A percentile compares a stretch with the other conserved stretches of the same genome.
These are phyloP conservation scores for Porodaedalea pini DNA, from an alignment of 1,284 basidiomycete genomes.

Conservation along the genomic window DNA sequence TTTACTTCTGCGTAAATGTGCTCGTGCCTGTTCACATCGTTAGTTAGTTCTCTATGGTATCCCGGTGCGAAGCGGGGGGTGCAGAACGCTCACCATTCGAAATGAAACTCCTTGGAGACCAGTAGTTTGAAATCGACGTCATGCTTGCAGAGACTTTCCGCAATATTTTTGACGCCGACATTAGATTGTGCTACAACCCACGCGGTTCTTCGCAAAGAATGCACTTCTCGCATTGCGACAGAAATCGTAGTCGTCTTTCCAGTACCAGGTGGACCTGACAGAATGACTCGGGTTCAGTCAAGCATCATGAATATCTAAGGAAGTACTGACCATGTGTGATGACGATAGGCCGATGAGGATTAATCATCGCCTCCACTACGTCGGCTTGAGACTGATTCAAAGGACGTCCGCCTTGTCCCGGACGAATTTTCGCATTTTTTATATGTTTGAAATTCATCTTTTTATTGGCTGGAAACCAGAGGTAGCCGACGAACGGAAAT, in stretches of 20 bases:
- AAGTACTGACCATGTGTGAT: constrained; percentile 31
- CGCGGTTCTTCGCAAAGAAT: constrained; percentile 8
- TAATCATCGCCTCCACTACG: constrained; percentile 27
- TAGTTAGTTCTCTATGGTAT: neutral
- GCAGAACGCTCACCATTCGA: constrained; percentile 37
- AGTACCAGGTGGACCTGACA: constrained; percentile 31
- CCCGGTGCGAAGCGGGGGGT: neutral
- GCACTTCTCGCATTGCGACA: constrained; percentile 24
- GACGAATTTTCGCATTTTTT: neutral
- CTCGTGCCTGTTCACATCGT: constrained; percentile 39
- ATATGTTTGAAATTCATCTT: neutral
- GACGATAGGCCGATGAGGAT: constrained; percentile 25
- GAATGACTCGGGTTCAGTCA: neutral
- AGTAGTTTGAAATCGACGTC: constrained; percentile 41
- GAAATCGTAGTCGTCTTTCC: constrained; percentile 34
- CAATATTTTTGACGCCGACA: constrained; percentile 47
- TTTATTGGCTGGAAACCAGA: neutral
- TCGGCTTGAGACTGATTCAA: constrained; percentile 33
- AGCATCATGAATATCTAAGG: neutral
- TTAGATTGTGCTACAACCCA: constrained; percentile 36
- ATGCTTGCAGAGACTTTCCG: constrained; percentile 36
- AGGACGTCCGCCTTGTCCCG: neutral
- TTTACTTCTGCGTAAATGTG: constrained; percentile 37
- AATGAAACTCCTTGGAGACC: constrained; percentile 47
- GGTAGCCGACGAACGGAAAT: constrained; percentile 25